Percentiles rank a stretch among this genome's conserved stretches.
Evolutionary conservation across 1,284 basidiomycete genomes (phyloP).

Genomic region (Rhodotorula sp.): DNA sequence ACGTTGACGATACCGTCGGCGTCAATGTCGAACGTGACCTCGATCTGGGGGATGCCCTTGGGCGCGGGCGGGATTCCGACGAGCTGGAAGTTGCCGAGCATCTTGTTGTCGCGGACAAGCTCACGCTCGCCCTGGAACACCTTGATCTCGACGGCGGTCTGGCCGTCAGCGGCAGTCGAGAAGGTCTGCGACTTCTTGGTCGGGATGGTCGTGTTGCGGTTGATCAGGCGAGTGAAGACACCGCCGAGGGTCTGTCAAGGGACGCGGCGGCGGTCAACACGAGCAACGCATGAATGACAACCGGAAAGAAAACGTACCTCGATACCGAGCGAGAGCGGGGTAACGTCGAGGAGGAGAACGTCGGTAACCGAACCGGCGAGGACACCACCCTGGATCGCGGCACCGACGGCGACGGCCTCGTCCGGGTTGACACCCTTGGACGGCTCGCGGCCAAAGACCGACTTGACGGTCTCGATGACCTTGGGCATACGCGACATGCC

Average conservation of each 20-base stretch:
- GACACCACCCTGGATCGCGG: slow-evolving; percentile 91
- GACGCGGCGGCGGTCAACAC: slow-evolving; percentile 36
- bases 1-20: slow-evolving; percentile 89
- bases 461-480: slow-evolving; percentile 89
- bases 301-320: slow-evolving; percentile 32
- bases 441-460: slow-evolving; percentile 88
- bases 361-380: slow-evolving; percentile 94
- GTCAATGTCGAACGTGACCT: slow-evolving; percentile 98
- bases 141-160: slow-evolving; percentile 91
- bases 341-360: slow-evolving; percentile 93
- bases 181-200: slow-evolving; percentile 99
- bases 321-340: slow-evolving; percentile 82
- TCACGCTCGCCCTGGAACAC: slow-evolving; percentile 80
- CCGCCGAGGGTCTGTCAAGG: slow-evolving; percentile 85
- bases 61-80: slow-evolving; percentile 96
- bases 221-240: slow-evolving; percentile 79
- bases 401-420: slow-evolving; percentile 89
- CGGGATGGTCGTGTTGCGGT: slow-evolving; percentile 97
- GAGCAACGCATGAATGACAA: too few species aligned
- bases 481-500: slow-evolving; percentile 98
- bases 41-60: slow-evolving; percentile 97
- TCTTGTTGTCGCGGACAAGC: slow-evolving; percentile 94
- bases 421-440: slow-evolving; percentile 98
- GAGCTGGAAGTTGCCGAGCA: slow-evolving; percentile 99
- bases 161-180: slow-evolving; percentile 80